Evolutionary conservation across 202 grass and related monocot species (phyloP).

Genomic region (Musa balbisiana): DNA sequence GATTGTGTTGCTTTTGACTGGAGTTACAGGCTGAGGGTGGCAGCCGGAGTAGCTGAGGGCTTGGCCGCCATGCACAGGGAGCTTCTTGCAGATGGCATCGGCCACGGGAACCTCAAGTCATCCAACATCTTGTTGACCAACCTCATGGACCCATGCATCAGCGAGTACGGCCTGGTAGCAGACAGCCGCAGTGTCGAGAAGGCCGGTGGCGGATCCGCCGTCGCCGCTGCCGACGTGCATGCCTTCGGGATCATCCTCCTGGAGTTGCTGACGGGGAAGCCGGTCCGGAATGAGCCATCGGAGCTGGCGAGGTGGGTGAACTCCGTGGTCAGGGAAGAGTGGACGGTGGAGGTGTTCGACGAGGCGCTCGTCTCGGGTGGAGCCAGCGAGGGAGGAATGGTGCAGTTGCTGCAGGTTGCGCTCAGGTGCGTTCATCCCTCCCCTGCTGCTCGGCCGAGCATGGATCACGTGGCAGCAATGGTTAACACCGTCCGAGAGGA

Average conservation of each 20-base stretch:
- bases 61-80: conserved; percentile 45
- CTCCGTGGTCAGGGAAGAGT: conserved; percentile 57
- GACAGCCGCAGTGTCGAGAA: not conserved
- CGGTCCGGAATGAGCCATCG: conserved; percentile 26
- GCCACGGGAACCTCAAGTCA: conserved; percentile 52
- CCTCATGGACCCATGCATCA: conserved; percentile 50
- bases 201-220: no score
- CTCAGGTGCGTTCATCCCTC: conserved; percentile 39
- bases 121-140: conserved; percentile 45
- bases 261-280: conserved; percentile 58
- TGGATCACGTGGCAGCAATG: conserved; percentile 40
- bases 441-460: conserved; percentile 31
- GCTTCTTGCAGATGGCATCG: conserved; percentile 28
- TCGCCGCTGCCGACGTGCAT: conserved; percentile 26
- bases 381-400: conserved; percentile 31
- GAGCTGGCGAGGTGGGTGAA: conserved; percentile 61
- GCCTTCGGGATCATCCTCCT: conserved; percentile 45
- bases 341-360: conserved; percentile 70
- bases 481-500: conserved; percentile 40
- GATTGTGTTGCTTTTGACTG: conserved; percentile 29
- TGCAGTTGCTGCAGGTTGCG: conserved; percentile 45
- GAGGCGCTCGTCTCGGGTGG: conserved; percentile 36
- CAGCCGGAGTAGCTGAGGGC: conserved; percentile 41
- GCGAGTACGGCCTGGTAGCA: conserved; percentile 48
- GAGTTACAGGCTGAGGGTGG: conserved; percentile 34